Percentiles rank a stretch among this genome's conserved stretches.
These are phyloP conservation scores for Cruciata laevipes DNA, from an alignment of 257 asterid species.

Conservation along the genomic window DNA sequence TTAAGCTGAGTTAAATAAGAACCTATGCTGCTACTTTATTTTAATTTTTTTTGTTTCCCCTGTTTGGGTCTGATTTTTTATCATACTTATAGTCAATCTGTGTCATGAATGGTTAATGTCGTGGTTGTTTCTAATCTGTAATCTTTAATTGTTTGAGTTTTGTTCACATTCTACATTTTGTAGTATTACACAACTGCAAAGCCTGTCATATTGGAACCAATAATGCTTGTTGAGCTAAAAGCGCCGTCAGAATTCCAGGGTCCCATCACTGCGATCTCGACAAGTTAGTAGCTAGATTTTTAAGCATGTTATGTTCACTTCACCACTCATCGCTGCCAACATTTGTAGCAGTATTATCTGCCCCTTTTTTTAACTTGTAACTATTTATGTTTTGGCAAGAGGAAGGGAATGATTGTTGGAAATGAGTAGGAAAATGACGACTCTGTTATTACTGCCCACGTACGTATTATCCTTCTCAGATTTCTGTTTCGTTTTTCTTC, in stretches of 20 bases:
- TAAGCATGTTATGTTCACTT: background rate
- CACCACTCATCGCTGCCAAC: background rate
- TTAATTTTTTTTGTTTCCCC: background rate
- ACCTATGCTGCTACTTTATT: background rate
- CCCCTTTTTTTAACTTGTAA: conserved; percentile 4
- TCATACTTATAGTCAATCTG: background rate
- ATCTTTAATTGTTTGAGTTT: conserved; percentile 1
- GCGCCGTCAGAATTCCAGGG: conserved; percentile 94
- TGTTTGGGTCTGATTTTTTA: background rate
- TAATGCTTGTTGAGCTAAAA: conserved; percentile 88
- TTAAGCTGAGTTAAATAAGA: background rate
- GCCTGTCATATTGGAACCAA: conserved; percentile 94
- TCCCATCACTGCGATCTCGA: conserved; percentile 83
- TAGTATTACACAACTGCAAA: conserved; percentile 70
- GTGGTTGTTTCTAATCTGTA: conserved; percentile 1
- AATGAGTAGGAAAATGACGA: conserved; percentile 96
- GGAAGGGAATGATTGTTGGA: conserved; percentile 93
- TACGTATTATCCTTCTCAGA: conserved; percentile 22
- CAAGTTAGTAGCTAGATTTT: conserved; percentile 46
- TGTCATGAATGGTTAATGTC: background rate
- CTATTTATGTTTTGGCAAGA: conserved; percentile 38
- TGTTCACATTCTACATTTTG: conserved; percentile 7
- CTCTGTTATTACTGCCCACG: conserved; percentile 74
- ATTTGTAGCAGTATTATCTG: conserved; percentile 8
- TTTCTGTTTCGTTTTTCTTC: background rate